Evolutionary conservation across 345 rosid species (phyloP).

Genomic region (Gossypium anomalum): DNA sequence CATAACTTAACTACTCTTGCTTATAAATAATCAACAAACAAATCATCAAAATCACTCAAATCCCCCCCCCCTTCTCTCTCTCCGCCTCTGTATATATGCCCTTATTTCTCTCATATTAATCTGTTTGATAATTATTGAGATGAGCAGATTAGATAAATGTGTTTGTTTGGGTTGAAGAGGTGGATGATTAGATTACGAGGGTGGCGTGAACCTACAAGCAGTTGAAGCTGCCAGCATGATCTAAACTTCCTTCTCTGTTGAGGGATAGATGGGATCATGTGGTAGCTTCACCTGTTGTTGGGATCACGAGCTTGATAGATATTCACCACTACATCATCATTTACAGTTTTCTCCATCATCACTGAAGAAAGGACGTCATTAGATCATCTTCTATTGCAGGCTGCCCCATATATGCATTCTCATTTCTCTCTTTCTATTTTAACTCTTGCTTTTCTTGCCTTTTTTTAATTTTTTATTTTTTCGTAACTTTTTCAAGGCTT

Average conservation of each 20-base stretch:
- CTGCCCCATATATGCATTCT: not conserved
- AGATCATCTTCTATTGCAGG: not conserved
- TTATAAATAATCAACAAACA: not conserved
- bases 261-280: constrained; percentile 40
- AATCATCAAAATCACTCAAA: not conserved
- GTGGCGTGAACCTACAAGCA: constrained; percentile 27
- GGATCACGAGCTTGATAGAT: constrained; percentile 25
- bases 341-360: not conserved
- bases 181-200: not conserved
- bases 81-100: not conserved
- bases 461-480: no score
- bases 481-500: not conserved
- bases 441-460: not conserved
- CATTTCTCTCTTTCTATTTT: not conserved
- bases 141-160: no score
- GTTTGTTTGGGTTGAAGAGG: no score
- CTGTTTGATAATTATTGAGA: not conserved
- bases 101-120: not conserved
- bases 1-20: not conserved
- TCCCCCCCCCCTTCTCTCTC: not conserved
- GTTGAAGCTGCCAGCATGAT: constrained; percentile 68
- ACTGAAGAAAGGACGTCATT: not conserved
- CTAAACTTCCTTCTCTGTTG: constrained; percentile 27
- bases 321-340: not conserved
- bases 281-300: constrained; percentile 51